These are phyloP conservation scores for Schizophyllum commune DNA, from an alignment of 1,284 basidiomycete species.

Conservation along the genomic window DNA sequence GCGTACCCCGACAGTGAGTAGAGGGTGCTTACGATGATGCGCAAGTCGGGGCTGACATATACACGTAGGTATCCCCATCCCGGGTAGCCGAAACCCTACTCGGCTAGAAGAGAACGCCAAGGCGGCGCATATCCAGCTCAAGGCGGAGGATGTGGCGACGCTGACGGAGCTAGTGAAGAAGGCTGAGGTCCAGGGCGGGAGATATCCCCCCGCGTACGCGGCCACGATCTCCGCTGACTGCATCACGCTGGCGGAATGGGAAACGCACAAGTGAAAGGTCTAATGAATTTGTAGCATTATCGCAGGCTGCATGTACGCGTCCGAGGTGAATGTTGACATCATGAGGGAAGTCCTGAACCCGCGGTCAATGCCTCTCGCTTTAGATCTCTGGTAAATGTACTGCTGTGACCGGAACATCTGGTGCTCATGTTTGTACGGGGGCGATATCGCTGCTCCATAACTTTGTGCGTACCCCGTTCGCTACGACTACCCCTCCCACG, in stretches of 20 bases:
- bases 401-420: too few species aligned
- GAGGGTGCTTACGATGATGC: background rate
- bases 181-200: background rate
- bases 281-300: background rate
- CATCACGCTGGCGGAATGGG: background rate
- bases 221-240: background rate
- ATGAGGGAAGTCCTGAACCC: too few species aligned
- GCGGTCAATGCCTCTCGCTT: too few species aligned
- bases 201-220: background rate
- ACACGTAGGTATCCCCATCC: slow-evolving; percentile 22
- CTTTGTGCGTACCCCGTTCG: too few species aligned
- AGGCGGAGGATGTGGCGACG: background rate
- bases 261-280: background rate
- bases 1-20: slow-evolving; percentile 20
- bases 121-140: background rate
- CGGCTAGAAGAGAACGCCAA: slow-evolving; percentile 12
- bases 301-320: background rate
- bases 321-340: too few species aligned
- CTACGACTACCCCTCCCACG: too few species aligned
- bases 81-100: slow-evolving; percentile 15
- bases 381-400: too few species aligned
- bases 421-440: too few species aligned
- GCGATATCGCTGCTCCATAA: too few species aligned
- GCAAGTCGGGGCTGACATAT: background rate
- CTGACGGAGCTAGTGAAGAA: background rate